Conservation (phyloP, 2,329 filamentous ascomycete species). For the Ceratocystis lukuohia region DNA sequence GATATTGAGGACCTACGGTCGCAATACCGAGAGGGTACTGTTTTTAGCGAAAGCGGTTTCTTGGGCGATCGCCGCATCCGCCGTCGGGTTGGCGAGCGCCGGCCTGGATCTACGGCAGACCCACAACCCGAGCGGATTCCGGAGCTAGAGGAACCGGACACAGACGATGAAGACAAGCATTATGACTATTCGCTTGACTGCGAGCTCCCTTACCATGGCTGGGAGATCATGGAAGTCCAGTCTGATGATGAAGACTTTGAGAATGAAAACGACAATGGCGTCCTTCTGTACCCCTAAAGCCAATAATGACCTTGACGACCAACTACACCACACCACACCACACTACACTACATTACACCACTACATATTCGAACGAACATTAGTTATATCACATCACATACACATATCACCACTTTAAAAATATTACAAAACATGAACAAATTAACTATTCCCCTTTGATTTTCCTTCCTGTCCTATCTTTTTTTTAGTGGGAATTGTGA, state of each 20-base stretch:
- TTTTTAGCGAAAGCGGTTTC: conserved; percentile 28
- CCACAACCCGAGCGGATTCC: conserved; percentile 37
- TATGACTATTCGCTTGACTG: conserved; percentile 32
- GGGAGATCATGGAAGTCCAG: conserved; percentile 40
- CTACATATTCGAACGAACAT: neutral
- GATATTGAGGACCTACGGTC: conserved; percentile 29
- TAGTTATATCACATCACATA: neutral
- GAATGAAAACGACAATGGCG: conserved; percentile 12
- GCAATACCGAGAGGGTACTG: conserved; percentile 14
- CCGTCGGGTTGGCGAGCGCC: conserved; percentile 34
- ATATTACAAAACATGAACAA: conserved; percentile 1
- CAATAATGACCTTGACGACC: neutral
- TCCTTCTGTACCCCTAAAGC: conserved; percentile 1
- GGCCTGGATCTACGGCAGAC: conserved; percentile 36
- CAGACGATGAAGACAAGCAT: conserved; percentile 29
- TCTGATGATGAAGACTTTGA: conserved; percentile 18
- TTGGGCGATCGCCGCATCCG: conserved; percentile 35
- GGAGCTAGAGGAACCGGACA: conserved; percentile 40
- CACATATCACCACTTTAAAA: neutral
- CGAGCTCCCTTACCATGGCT: conserved; percentile 38
- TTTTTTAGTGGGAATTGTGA: neutral
- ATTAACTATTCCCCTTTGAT: neutral
- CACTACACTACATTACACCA: too few species aligned
- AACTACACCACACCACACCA: neutral
- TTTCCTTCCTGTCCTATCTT: neutral